Percentiles rank a stretch among this genome's conserved stretches.
These are phyloP conservation scores for Trichoderma cornu-damae DNA, from an alignment of 2,329 filamentous ascomycete species.

Conservation along the genomic window DNA sequence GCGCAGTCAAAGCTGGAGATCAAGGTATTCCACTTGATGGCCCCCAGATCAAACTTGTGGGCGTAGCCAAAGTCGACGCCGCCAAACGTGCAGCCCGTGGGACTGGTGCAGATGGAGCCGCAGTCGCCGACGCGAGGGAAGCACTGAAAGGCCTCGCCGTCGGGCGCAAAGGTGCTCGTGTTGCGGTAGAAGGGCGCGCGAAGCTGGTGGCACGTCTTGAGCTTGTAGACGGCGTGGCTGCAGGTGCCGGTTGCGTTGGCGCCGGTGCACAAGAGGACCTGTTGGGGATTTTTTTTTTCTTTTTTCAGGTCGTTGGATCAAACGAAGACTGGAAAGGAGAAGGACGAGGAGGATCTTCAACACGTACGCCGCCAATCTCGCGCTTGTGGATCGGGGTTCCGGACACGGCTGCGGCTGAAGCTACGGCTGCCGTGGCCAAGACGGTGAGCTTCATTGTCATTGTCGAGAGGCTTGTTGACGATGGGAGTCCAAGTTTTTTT, in stretches of 20 bases:
- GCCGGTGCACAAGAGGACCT: slow-evolving; percentile 49
- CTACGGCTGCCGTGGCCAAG: slow-evolving; percentile 21
- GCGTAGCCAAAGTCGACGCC: slow-evolving; percentile 41
- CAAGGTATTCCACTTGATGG: slow-evolving; percentile 41
- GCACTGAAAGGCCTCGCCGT: slow-evolving; percentile 46
- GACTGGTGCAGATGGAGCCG: slow-evolving; percentile 43
- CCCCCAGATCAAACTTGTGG: slow-evolving; percentile 44
- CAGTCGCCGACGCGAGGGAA: slow-evolving; percentile 41
- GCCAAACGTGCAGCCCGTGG: slow-evolving; percentile 50
- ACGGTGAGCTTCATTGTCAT: slow-evolving; percentile 34
- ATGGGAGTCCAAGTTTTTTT: background rate
- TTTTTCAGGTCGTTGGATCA: too few relatives aligned
- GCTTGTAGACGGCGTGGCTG: slow-evolving; percentile 38
- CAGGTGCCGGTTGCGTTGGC: slow-evolving; percentile 46
- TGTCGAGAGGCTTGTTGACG: background rate
- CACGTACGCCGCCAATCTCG: slow-evolving; percentile 45
- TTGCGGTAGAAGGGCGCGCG: slow-evolving; percentile 37
- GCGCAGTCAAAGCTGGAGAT: slow-evolving; percentile 35
- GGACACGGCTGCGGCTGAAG: slow-evolving; percentile 24
- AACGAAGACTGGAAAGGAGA: too few relatives aligned
- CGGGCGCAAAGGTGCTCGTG: slow-evolving; percentile 46
- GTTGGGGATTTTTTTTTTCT: too few relatives aligned
- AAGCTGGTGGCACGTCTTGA: slow-evolving; percentile 44
- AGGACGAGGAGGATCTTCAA: background rate
- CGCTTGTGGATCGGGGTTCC: slow-evolving; percentile 37